A percentile compares a stretch with the other conserved stretches of the same genome.
These are phyloP conservation scores for Daedalea quercina DNA, from an alignment of 768 basidiomycete species.

Conservation along the genomic window DNA sequence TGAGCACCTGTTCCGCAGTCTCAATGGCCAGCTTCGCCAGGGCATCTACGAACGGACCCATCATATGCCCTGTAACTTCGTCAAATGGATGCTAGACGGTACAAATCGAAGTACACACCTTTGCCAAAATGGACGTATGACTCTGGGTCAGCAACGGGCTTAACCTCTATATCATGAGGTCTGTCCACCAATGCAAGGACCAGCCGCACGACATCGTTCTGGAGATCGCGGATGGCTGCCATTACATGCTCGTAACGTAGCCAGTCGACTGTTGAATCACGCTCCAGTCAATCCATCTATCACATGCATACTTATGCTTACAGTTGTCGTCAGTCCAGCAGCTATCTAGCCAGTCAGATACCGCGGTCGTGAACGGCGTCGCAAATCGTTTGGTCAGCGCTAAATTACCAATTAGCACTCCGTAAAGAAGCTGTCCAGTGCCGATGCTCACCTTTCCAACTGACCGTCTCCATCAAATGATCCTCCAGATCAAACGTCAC, in stretches of 20 bases:
- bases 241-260: slow-evolving; percentile 15
- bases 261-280: slow-evolving; percentile 20
- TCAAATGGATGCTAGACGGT: background rate
- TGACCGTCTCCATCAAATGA: slow-evolving; percentile 40
- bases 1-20: slow-evolving; percentile 10
- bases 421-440: no score
- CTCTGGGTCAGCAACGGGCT: slow-evolving; percentile 10
- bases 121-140: slow-evolving; percentile 5
- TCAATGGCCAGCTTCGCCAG: slow-evolving; percentile 6
- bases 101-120: slow-evolving; percentile 1
- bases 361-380: slow-evolving; percentile 10
- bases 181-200: slow-evolving; percentile 8
- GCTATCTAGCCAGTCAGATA: slow-evolving; percentile 20
- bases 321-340: slow-evolving; percentile 19
- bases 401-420: background rate
- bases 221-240: slow-evolving; percentile 4
- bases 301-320: slow-evolving; percentile 2
- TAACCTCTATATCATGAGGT: slow-evolving; percentile 5
- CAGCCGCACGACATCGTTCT: slow-evolving; percentile 1
- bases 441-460: slow-evolving; percentile 43
- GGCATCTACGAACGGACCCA: slow-evolving; percentile 14
- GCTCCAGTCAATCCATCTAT: no score
- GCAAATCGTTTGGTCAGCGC: slow-evolving; percentile 15
- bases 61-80: slow-evolving; percentile 10
- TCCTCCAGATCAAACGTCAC: slow-evolving; percentile 53